Evolutionary conservation across 805 yeast species (phyloP).

Genomic region (Yamadazyma tumulicola): DNA sequence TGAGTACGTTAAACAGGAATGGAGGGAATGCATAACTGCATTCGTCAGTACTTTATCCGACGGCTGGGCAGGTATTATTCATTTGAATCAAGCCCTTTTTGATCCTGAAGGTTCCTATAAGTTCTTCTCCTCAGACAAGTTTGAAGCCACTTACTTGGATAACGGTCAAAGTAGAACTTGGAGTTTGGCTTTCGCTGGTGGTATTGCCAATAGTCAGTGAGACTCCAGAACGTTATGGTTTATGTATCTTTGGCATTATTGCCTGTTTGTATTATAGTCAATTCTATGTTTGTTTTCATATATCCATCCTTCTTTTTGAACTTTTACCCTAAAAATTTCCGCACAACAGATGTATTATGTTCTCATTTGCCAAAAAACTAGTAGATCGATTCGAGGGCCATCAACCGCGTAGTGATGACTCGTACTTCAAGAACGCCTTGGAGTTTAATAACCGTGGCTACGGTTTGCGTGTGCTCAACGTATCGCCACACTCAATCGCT

Average conservation of each 20-base stretch:
- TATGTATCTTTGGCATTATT: no score
- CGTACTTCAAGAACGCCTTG: slow-evolving; percentile 33
- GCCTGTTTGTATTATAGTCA: no score
- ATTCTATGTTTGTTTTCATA: no score
- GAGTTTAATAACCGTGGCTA: slow-evolving; percentile 38
- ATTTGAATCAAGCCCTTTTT: slow-evolving; percentile 69
- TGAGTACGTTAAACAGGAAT: slow-evolving; percentile 57
- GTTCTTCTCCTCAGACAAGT: slow-evolving; percentile 44
- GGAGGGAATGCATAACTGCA: slow-evolving; percentile 47
- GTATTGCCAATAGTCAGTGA: slow-evolving; percentile 24
- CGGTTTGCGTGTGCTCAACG: slow-evolving; percentile 36
- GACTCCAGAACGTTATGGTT: not conserved
- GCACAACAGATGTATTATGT: slow-evolving; percentile 24
- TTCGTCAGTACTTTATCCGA: slow-evolving; percentile 47
- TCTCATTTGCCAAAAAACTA: slow-evolving; percentile 42
- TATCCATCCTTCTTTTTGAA: not conserved
- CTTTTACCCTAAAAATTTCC: not conserved
- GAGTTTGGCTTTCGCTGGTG: slow-evolving; percentile 59
- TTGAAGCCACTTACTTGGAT: slow-evolving; percentile 41
- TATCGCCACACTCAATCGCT: slow-evolving; percentile 35
- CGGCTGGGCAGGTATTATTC: slow-evolving; percentile 75
- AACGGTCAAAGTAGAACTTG: slow-evolving; percentile 63
- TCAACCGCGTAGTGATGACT: slow-evolving; percentile 19
- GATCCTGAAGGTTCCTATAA: slow-evolving; percentile 62
- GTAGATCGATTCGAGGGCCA: slow-evolving; percentile 38